These are phyloP conservation scores for Ensete ventricosum DNA, from an alignment of 176 grass and related monocot species.

Conservation along the genomic window DNA sequence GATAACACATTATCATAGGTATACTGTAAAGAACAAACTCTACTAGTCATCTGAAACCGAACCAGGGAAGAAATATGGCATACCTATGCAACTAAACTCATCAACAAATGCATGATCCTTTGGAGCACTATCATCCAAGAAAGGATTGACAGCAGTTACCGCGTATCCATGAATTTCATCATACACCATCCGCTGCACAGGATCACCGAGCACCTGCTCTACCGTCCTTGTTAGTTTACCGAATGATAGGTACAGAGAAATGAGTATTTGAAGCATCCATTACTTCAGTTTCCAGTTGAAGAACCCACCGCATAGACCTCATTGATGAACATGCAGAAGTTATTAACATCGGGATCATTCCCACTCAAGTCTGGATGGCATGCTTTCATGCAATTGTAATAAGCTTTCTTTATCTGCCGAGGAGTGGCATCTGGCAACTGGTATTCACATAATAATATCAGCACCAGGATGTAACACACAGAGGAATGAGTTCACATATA, in stretches of 20 bases:
- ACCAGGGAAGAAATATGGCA: background rate
- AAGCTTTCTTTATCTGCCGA: slow-evolving; percentile 82
- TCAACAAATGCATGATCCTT: slow-evolving; percentile 80
- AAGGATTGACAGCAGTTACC: slow-evolving; percentile 67
- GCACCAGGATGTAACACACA: background rate
- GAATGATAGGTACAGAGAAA: background rate
- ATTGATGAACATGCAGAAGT: slow-evolving; percentile 87
- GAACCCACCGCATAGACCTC: slow-evolving; percentile 70
- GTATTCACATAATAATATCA: slow-evolving; percentile 3
- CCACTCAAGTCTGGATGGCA: slow-evolving; percentile 89
- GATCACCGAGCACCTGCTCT: slow-evolving; percentile 75
- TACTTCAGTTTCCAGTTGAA: background rate
- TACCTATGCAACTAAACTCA: slow-evolving; percentile 93
- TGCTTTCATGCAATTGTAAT: slow-evolving; percentile 88
- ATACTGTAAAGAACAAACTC: no score
- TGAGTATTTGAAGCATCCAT: background rate
- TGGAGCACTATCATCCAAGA: slow-evolving; percentile 64
- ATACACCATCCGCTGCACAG: slow-evolving; percentile 63
- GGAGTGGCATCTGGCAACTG: slow-evolving; percentile 82
- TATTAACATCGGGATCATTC: slow-evolving; percentile 52
- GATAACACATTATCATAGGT: slow-evolving; percentile 12
- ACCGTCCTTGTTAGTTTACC: slow-evolving; percentile 35
- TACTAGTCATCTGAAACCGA: background rate
- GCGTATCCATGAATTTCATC: slow-evolving; percentile 84
- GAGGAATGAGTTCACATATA: background rate